Percentiles rank a stretch among this genome's conserved stretches.
Conservation (phyloP, 257 asterid species). For the Striga asiatica region DNA sequence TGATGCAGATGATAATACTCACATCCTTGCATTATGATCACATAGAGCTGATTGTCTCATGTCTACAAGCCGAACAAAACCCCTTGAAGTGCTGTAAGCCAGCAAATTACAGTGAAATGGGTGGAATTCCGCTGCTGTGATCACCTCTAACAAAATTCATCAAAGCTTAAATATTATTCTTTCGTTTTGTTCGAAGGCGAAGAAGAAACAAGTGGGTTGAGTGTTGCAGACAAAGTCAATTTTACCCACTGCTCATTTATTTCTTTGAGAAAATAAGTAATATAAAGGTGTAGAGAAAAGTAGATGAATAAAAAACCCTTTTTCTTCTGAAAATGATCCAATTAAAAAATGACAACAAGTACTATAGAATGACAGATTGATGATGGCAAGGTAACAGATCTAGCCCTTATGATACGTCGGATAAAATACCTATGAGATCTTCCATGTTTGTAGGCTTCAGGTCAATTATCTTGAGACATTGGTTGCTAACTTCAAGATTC, state of each 20-base stretch:
- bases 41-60: conserved; percentile 75
- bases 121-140: conserved; percentile 71
- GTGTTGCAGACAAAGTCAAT: not conserved
- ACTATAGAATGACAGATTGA: not conserved
- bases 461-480: conserved; percentile 68
- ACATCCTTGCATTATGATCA: conserved; percentile 56
- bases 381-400: conserved; percentile 6
- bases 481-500: conserved; percentile 66
- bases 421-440: conserved; percentile 56
- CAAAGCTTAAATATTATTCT: conserved; percentile 19
- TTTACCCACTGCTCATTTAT: not conserved
- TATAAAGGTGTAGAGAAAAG: not conserved
- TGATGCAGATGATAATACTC: conserved; percentile 15
- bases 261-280: not conserved
- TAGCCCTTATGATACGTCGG: not conserved
- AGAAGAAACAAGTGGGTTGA: conserved; percentile 2
- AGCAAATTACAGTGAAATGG: conserved; percentile 73
- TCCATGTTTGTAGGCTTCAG: conserved; percentile 68
- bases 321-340: not conserved
- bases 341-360: not conserved
- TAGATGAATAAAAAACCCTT: not conserved
- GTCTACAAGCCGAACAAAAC: conserved; percentile 64
- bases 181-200: not conserved
- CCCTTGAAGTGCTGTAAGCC: conserved; percentile 75
- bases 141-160: conserved; percentile 44